Evolutionary conservation across 2,329 filamentous ascomycete species (phyloP), one percentile per base, ranked within the genome.

Genomic region (Eurotiales sp.): DNA sequence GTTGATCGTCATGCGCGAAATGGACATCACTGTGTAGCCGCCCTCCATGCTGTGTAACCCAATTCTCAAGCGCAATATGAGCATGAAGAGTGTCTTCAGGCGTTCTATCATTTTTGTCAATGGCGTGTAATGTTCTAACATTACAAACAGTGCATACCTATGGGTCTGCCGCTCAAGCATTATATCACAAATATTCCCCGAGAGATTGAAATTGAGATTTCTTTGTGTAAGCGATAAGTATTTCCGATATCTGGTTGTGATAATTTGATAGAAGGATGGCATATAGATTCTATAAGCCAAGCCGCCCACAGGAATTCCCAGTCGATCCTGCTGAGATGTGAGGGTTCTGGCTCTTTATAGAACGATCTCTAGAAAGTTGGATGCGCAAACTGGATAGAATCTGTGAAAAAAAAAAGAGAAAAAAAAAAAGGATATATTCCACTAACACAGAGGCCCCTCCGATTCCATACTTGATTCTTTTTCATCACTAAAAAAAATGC

Each of bases 21-120:
- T 63, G 61, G 5, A 69, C 64, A 46, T 58, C 61, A 22, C 67
- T 61, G 39, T 67, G 60, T 22, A 71, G 56, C 7, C 57, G 56
- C 14, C 68, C 68, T 22, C 65, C 66, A 47, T 71, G 55, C 8
- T 50, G 51, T 37, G 51, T 47, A 37, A 68, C 61, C 68, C 68
- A 71, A 46, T 63, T 42, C n/a, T 66, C 53, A 27, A 70, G 62
- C 8, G 59, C 49, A 23, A 54, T 57, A 49, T 69, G 68, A 11
- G 52, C 29, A n/a, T 39, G 22, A 36, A 50, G 51, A 12, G 11
- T 41, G 29, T 48, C 12, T 15, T 41, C 17, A 15, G 51, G 11
- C 42, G 22, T 43, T 44, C 47, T 50, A 32, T 22, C 5, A n/a
- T 21, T 3, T 11, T 43, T 43, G 52, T 54, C 10, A 47, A 29